Conservation (phyloP, 2,329 filamentous ascomycete species). For the Pestalotiopsis sp. region DNA sequence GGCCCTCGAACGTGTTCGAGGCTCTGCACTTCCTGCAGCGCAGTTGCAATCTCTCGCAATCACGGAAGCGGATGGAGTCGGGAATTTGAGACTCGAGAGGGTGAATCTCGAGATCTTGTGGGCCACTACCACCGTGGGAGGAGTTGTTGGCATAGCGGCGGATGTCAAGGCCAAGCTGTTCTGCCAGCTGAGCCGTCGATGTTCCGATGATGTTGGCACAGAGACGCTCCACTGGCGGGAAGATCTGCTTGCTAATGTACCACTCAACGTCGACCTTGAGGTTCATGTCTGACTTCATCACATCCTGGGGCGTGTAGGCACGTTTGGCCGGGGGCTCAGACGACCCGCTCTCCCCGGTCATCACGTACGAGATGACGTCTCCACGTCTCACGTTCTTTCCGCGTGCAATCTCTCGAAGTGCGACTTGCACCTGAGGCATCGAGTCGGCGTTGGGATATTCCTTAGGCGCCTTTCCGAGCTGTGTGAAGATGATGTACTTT, state of each 20-base stretch:
- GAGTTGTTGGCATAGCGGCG: conserved; percentile 73
- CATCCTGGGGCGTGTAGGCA: conserved; percentile 83
- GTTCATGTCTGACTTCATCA: conserved; percentile 73
- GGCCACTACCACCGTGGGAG: conserved; percentile 38
- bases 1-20: conserved; percentile 73
- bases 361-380: conserved; percentile 95
- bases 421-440: conserved; percentile 97
- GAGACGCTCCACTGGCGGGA: conserved; percentile 95
- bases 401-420: conserved; percentile 80
- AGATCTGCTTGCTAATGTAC: conserved; percentile 97
- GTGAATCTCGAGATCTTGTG: conserved; percentile 72
- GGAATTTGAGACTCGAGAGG: conserved; percentile 94
- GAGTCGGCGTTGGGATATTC: conserved; percentile 93
- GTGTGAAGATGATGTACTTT: conserved; percentile 98
- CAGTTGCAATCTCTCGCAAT: conserved; percentile 75
- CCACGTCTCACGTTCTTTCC: conserved; percentile 90
- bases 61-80: conserved; percentile 84
- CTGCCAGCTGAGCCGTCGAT: conserved; percentile 84
- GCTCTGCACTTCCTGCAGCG: conserved; percentile 81
- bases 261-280: conserved; percentile 93
- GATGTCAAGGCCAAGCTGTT: conserved; percentile 90
- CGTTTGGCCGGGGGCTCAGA: conserved; percentile 81
- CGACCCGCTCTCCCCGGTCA: conserved; percentile 71
- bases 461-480: conserved; percentile 89
- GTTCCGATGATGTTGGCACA: conserved; percentile 95